Conservation (phyloP, 805 yeast genomes). For the Spathaspora girioi region DNA sequence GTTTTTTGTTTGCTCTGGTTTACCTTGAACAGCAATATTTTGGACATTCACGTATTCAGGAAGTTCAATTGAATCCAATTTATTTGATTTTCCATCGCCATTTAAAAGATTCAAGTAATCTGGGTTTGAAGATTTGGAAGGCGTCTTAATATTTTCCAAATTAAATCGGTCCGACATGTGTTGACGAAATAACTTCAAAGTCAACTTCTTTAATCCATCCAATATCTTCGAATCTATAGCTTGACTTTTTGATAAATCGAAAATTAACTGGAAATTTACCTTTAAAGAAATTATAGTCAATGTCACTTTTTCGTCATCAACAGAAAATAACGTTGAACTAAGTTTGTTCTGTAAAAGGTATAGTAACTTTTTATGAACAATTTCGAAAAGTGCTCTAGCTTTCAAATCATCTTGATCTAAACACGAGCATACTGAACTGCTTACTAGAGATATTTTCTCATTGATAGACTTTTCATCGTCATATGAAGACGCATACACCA, state of each 20-base stretch:
- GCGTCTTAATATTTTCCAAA: background rate
- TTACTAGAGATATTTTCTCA: constrained; percentile 1
- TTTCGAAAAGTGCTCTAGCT: constrained; percentile 10
- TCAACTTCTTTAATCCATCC: constrained; percentile 5
- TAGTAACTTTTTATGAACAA: constrained; percentile 18
- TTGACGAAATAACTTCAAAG: constrained; percentile 12
- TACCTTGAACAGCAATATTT: constrained; percentile 17
- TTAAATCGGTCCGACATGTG: constrained; percentile 14
- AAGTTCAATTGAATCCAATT: constrained; percentile 29
- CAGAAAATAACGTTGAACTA: constrained; percentile 19
- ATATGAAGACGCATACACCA: constrained; percentile 10
- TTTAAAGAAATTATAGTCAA: constrained; percentile 24
- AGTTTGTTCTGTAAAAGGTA: constrained; percentile 25
- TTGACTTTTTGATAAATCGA: constrained; percentile 9
- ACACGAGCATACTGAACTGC: background rate
- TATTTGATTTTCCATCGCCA: background rate
- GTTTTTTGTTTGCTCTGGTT: background rate
- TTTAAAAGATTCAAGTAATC: background rate
- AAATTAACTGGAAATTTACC: constrained; percentile 24
- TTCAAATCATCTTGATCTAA: constrained; percentile 1
- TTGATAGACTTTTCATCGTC: background rate
- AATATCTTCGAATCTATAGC: constrained; percentile 1
- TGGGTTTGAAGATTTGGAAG: background rate
- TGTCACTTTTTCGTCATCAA: constrained; percentile 31
- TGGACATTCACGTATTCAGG: constrained; percentile 36